These are phyloP conservation scores for Solanum sparsipilum DNA, from an alignment of 257 asterid species.

Conservation along the genomic window DNA sequence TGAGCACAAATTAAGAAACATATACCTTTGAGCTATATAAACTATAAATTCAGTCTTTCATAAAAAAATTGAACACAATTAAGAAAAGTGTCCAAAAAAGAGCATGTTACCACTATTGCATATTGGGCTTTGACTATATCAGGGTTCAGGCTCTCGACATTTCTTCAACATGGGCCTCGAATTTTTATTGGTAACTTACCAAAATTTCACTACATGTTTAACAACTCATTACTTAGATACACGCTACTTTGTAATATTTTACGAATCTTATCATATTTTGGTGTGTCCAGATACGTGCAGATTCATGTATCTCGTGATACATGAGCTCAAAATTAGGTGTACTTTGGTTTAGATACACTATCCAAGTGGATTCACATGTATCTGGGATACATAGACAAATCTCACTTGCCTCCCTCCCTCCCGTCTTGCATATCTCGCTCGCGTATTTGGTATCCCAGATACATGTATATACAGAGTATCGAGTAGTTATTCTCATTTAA, in stretches of 20 bases:
- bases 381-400: neutral
- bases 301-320: no score
- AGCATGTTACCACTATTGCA: neutral
- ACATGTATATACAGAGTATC: no score
- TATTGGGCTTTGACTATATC: neutral
- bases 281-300: neutral
- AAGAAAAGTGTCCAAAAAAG: neutral
- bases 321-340: neutral
- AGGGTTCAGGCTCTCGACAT: neutral
- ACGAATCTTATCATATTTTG: neutral
- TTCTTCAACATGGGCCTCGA: neutral
- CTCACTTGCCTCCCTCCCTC: neutral
- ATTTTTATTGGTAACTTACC: neutral
- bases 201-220: no score
- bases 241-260: no score
- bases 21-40: neutral
- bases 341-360: no score
- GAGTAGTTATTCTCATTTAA: no score
- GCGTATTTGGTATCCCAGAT: neutral
- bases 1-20: neutral
- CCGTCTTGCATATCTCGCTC: neutral
- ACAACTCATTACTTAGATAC: no score
- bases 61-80: neutral
- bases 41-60: neutral
- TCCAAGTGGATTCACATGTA: neutral